Evolutionary conservation across 2,329 filamentous ascomycete genomes (phyloP).

Genomic region (Orbilia quercus): DNA sequence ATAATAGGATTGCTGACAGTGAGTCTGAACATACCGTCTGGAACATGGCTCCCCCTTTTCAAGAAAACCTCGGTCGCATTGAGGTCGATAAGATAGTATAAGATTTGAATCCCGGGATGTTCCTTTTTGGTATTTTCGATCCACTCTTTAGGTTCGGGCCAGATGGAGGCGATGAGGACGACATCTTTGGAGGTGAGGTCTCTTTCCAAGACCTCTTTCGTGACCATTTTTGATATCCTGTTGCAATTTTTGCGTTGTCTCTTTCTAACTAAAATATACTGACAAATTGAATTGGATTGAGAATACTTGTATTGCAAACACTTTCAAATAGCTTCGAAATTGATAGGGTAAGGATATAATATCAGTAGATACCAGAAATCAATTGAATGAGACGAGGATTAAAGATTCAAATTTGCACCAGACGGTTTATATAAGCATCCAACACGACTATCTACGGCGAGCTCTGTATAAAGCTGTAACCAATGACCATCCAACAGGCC

Average conservation of each 20-base stretch:
- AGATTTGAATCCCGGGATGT: conserved; percentile 39
- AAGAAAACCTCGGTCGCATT: conserved; percentile 22
- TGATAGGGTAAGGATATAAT: too few relatives aligned
- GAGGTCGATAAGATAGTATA: conserved; percentile 33
- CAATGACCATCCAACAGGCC: conserved; percentile 5
- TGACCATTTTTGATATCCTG: conserved; percentile 44
- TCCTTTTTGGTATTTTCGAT: conserved; percentile 21
- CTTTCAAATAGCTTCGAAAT: too few relatives aligned
- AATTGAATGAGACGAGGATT: neutral
- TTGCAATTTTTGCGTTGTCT: conserved; percentile 48
- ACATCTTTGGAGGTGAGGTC: conserved; percentile 41
- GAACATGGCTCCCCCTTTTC: conserved; percentile 29
- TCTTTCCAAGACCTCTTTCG: conserved; percentile 38
- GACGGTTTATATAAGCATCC: neutral
- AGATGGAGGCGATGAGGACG: conserved; percentile 33
- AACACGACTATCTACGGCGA: too few relatives aligned
- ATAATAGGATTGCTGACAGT: neutral
- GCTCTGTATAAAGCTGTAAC: too few relatives aligned
- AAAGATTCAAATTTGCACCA: neutral
- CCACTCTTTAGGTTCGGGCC: conserved; percentile 33
- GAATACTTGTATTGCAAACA: too few relatives aligned
- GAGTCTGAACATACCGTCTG: conserved; percentile 33
- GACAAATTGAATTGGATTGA: too few relatives aligned
- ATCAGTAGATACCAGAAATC: too few relatives aligned
- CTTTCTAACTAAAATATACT: neutral